Evolutionary conservation across 306 rosid genomes (phyloP).

Genomic region (Ammopiptanthus mongolicus): DNA sequence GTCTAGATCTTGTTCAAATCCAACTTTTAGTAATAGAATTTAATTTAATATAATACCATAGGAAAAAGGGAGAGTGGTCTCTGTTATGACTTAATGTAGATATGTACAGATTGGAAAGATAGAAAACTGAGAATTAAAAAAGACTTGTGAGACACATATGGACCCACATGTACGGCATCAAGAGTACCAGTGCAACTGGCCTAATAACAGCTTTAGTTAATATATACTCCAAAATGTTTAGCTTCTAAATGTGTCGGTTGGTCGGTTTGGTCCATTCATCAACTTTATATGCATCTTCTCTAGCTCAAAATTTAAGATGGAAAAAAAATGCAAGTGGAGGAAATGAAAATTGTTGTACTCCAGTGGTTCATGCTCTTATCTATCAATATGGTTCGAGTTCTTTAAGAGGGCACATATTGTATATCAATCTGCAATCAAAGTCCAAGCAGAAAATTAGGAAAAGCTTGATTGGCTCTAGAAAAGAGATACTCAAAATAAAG

Average conservation of each 20-base stretch:
- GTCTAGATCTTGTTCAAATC: too few species aligned
- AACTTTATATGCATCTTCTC: not conserved
- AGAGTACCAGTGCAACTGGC: conserved; percentile 12
- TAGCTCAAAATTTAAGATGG: not conserved
- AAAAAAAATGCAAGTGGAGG: too few species aligned
- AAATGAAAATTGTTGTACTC: not conserved
- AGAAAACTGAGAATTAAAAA: not conserved
- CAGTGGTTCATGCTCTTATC: not conserved
- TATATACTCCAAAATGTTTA: not conserved
- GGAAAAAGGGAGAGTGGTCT: too few species aligned
- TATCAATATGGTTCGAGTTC: not conserved
- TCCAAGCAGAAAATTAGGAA: not conserved
- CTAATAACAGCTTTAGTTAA: not conserved
- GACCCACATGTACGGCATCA: conserved; percentile 19
- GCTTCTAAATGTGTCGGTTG: not conserved
- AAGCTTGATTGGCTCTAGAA: not conserved
- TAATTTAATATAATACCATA: too few species aligned
- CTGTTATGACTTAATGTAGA: too few species aligned
- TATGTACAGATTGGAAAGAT: too few species aligned
- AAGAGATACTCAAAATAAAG: not conserved
- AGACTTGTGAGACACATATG: not conserved
- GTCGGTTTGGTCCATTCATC: not conserved
- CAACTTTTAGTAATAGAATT: too few species aligned
- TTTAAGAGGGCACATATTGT: not conserved
- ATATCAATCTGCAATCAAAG: not conserved